These are phyloP conservation scores for Ophiostoma angusticollis DNA, from an alignment of 2,329 filamentous ascomycete genomes.

Conservation along the genomic window DNA sequence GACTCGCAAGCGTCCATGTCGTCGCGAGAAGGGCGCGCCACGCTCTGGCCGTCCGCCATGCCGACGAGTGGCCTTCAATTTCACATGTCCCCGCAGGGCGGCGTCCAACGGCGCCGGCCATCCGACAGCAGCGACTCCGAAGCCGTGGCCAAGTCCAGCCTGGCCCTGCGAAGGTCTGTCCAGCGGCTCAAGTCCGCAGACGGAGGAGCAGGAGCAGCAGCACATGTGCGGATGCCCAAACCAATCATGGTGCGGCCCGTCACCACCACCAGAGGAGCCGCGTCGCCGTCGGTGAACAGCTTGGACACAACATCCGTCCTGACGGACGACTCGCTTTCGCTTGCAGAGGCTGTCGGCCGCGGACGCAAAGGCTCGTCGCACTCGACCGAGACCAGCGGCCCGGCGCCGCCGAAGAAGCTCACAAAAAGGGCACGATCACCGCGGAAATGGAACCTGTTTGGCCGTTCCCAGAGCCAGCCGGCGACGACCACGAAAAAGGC, in stretches of 20 bases:
- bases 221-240: slow-evolving; percentile 35
- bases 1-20: slow-evolving; percentile 28
- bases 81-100: slow-evolving; percentile 16
- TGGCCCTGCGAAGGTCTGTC: slow-evolving; percentile 43
- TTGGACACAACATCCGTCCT: slow-evolving; percentile 43
- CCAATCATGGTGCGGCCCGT: slow-evolving; percentile 34
- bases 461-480: slow-evolving; percentile 36
- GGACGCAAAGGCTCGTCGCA: slow-evolving; percentile 14
- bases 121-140: slow-evolving; percentile 47
- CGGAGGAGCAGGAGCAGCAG: no score
- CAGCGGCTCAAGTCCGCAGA: slow-evolving; percentile 37
- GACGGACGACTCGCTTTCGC: slow-evolving; percentile 43
- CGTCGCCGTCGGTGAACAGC: slow-evolving; percentile 40
- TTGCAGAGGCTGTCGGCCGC: slow-evolving; percentile 22
- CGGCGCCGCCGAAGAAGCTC: slow-evolving; percentile 35
- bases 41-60: slow-evolving; percentile 42
- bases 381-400: not conserved
- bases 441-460: slow-evolving; percentile 52
- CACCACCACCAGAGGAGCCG: slow-evolving; percentile 17
- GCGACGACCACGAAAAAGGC: slow-evolving; percentile 26
- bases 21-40: slow-evolving; percentile 29
- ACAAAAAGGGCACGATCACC: slow-evolving; percentile 42
- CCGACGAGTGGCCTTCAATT: slow-evolving; percentile 21
- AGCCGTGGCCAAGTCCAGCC: slow-evolving; percentile 34
- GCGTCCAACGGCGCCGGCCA: slow-evolving; percentile 26